Conservation (phyloP, 257 asterid species). For the Euphrasia confusa region DNA sequence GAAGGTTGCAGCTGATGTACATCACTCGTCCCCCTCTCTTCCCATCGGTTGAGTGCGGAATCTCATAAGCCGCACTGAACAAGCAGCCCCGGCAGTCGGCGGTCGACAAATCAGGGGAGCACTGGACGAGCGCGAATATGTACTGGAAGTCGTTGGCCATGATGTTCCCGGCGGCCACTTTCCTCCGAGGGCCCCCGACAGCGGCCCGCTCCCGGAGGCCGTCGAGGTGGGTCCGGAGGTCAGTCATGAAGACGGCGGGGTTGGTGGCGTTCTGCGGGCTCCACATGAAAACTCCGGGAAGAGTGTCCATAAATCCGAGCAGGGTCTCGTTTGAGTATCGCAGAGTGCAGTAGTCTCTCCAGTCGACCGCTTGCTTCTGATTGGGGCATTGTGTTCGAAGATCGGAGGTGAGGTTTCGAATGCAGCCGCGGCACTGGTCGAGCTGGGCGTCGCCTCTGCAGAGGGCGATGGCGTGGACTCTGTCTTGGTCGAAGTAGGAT, state of each 20-base stretch:
- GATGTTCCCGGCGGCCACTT: constrained; percentile 19
- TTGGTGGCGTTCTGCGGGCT: background rate
- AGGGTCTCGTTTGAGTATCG: constrained; percentile 34
- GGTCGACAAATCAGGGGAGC: constrained; percentile 33
- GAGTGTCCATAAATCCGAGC: background rate
- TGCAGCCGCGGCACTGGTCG: constrained; percentile 22
- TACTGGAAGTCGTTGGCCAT: constrained; percentile 14
- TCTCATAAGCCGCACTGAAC: background rate
- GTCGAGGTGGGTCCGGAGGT: background rate
- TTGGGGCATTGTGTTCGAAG: constrained; percentile 22
- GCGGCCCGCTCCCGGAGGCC: constrained; percentile 17
- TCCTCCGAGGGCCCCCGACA: constrained; percentile 2
- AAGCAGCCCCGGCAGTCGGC: constrained; percentile 31
- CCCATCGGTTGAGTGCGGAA: too few species aligned
- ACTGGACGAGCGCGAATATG: constrained; percentile 30
- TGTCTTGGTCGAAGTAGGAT: too few species aligned
- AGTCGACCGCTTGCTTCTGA: constrained; percentile 26
- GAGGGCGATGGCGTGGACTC: constrained; percentile 26
- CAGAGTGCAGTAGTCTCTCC: constrained; percentile 24
- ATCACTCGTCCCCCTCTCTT: constrained; percentile 24
- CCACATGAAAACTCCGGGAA: background rate
- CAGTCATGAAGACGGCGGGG: background rate
- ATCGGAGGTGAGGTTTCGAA: background rate
- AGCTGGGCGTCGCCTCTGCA: constrained; percentile 34
- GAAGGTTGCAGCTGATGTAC: constrained; percentile 30